phyloP scores from a whole-genome alignment of 805 yeast species.

The Wickerhamomyces chambardii region DNA sequence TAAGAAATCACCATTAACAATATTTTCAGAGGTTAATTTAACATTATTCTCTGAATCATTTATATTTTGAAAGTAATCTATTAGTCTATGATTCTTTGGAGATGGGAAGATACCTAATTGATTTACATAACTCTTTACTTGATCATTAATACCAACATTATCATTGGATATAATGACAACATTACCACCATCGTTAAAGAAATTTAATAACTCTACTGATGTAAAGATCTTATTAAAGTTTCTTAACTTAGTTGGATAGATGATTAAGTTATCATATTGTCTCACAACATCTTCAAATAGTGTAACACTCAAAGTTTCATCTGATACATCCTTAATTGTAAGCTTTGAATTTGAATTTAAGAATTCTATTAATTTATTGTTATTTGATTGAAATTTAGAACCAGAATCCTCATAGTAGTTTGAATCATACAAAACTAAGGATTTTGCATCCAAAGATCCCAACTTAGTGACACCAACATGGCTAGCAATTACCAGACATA shows the following conservation, averaged over 20 bases:
- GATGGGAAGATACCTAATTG: constrained; percentile 82
- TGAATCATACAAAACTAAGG: no score
- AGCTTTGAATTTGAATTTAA: constrained; percentile 15
- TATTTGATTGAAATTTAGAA: no score
- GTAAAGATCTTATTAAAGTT: constrained; percentile 29
- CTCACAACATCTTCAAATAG: constrained; percentile 34
- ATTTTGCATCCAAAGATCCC: no score
- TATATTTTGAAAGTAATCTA: constrained; percentile 52
- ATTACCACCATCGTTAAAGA: constrained; percentile 64
- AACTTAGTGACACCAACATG: no score
- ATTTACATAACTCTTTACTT: constrained; percentile 56
- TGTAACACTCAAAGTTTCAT: constrained; percentile 11
- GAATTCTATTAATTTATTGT: constrained; percentile 1
- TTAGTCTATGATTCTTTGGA: constrained; percentile 57
- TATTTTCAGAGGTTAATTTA: constrained; percentile 5
- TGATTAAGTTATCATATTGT: constrained; percentile 43
- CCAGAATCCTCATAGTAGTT: no score
- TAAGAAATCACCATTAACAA: constrained; percentile 13
- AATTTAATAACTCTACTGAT: constrained; percentile 44
- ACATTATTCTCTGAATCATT: constrained; percentile 15
- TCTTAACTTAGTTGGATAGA: constrained; percentile 51
- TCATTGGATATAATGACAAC: constrained; percentile 54
- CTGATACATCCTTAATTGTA: constrained; percentile 5
- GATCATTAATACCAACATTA: constrained; percentile 39
- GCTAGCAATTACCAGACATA: no score